Percentiles rank a stretch among this genome's conserved stretches.
phyloP scores from a whole-genome alignment of 1,139 yeast genomes.

The Yamadazyma diospyri region DNA sequence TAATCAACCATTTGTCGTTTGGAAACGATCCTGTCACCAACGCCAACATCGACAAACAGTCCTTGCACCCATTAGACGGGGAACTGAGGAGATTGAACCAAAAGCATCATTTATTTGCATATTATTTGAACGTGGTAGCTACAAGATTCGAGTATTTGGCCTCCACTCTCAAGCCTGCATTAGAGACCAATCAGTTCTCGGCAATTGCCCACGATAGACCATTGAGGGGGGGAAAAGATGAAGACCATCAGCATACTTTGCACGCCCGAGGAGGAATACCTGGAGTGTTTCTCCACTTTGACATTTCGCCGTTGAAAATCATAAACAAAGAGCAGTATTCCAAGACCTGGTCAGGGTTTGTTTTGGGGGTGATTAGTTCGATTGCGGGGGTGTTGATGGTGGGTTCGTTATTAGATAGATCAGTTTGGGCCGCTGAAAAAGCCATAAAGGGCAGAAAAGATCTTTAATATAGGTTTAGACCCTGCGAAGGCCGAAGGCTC shows the following conservation, averaged over 20 bases:
- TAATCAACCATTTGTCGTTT: conserved; percentile 76
- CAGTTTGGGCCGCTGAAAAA: conserved; percentile 86
- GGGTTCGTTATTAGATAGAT: conserved; percentile 82
- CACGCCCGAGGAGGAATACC: conserved; percentile 90
- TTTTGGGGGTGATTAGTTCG: conserved; percentile 81
- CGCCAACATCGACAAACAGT: conserved; percentile 20
- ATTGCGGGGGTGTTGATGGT: conserved; percentile 93
- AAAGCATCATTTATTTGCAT: conserved; percentile 67
- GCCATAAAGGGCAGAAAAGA: conserved; percentile 73
- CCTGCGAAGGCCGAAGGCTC: too few species aligned
- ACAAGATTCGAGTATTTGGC: conserved; percentile 74
- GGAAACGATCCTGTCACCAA: conserved; percentile 53
- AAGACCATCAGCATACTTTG: conserved; percentile 82
- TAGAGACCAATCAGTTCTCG: conserved; percentile 90
- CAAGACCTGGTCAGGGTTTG: conserved; percentile 80
- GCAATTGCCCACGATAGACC: conserved; percentile 92
- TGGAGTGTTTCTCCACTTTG: conserved; percentile 83
- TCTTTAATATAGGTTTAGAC: too few species aligned
- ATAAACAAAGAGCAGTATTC: conserved; percentile 78
- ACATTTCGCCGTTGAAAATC: conserved; percentile 89
- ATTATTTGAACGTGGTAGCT: conserved; percentile 86
- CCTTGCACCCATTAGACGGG: conserved; percentile 74
- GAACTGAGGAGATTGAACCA: conserved; percentile 22
- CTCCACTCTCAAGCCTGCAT: conserved; percentile 18
- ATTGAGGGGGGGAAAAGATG: conserved; percentile 79